A percentile compares a stretch with the other conserved stretches of the same genome.
These are phyloP conservation scores for Cyberlindnera mrakii DNA, from an alignment of 805 yeast genomes.

Conservation along the genomic window DNA sequence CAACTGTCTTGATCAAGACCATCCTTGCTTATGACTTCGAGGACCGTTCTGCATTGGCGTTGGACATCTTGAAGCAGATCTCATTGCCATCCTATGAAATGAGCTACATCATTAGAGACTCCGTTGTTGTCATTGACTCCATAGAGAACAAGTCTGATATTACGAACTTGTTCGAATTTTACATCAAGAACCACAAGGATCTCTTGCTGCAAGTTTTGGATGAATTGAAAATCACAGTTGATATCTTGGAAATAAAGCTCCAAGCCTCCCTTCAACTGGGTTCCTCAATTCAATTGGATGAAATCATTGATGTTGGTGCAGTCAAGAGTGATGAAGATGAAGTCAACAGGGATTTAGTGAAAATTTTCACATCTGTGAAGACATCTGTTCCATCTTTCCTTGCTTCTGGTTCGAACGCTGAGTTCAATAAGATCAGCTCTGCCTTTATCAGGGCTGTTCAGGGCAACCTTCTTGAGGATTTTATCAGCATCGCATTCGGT, in stretches of 20 bases:
- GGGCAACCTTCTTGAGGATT: slow-evolving; percentile 14
- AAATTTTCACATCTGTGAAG: slow-evolving; percentile 12
- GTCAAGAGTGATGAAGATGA: slow-evolving; percentile 11
- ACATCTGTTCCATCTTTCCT: slow-evolving; percentile 30
- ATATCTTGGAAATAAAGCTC: slow-evolving; percentile 55
- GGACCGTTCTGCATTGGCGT: slow-evolving; percentile 26
- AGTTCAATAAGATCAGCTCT: slow-evolving; percentile 37
- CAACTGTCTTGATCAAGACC: slow-evolving; percentile 39
- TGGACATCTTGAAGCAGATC: slow-evolving; percentile 29
- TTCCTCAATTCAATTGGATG: slow-evolving; percentile 23
- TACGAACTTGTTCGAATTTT: slow-evolving; percentile 34
- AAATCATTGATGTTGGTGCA: slow-evolving; percentile 11
- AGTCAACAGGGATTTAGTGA: slow-evolving; percentile 11
- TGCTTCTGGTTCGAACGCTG: slow-evolving; percentile 27
- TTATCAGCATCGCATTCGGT: slow-evolving; percentile 30
- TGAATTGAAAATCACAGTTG: slow-evolving; percentile 31
- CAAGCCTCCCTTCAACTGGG: slow-evolving; percentile 49
- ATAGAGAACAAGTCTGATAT: slow-evolving; percentile 33
- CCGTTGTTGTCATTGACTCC: slow-evolving; percentile 29
- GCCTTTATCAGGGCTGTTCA: slow-evolving; percentile 40
- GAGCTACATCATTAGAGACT: slow-evolving; percentile 32
- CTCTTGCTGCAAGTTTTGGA: slow-evolving; percentile 34
- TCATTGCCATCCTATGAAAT: slow-evolving; percentile 31
- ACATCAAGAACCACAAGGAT: slow-evolving; percentile 30
- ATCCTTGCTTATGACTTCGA: slow-evolving; percentile 37